Conservation (phyloP, 1,284 basidiomycete species). For the Austroboletus novae-zelandiae region DNA sequence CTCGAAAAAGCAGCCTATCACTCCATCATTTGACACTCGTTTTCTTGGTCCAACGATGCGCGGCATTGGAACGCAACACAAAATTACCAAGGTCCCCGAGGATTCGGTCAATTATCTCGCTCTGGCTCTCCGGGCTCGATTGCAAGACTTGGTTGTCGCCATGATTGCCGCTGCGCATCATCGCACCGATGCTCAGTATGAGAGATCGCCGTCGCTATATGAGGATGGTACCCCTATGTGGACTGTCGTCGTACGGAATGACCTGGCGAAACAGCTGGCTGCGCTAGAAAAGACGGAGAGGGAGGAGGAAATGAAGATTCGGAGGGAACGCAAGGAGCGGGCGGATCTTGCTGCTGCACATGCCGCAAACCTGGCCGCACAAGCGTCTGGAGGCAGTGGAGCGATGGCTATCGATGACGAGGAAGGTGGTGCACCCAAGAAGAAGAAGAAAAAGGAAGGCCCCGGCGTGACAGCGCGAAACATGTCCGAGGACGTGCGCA, state of each 20-base stretch:
- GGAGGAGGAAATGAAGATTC: slow-evolving; percentile 73
- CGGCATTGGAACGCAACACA: slow-evolving; percentile 58
- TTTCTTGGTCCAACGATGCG: slow-evolving; percentile 64
- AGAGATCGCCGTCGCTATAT: slow-evolving; percentile 63
- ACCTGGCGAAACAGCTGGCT: slow-evolving; percentile 72
- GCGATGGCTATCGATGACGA: slow-evolving; percentile 35
- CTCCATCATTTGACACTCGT: slow-evolving; percentile 61
- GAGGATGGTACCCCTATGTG: slow-evolving; percentile 72
- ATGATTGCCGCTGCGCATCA: slow-evolving; percentile 75
- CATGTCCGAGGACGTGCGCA: slow-evolving; percentile 85
- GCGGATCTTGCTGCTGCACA: slow-evolving; percentile 66
- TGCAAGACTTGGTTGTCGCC: slow-evolving; percentile 67
- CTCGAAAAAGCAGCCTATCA: slow-evolving; percentile 64
- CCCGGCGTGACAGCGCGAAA: slow-evolving; percentile 81
- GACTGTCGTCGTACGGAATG: slow-evolving; percentile 68
- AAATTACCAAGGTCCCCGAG: slow-evolving; percentile 62
- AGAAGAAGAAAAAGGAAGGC: slow-evolving; percentile 82
- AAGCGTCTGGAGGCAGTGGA: slow-evolving; percentile 40
- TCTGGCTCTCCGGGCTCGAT: slow-evolving; percentile 70
- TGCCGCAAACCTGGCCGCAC: slow-evolving; percentile 57
- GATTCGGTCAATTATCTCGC: slow-evolving; percentile 76
- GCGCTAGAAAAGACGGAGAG: slow-evolving; percentile 73
- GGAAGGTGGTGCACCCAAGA: slow-evolving; percentile 59
- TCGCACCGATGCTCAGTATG: slow-evolving; percentile 67
- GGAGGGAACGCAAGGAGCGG: slow-evolving; percentile 73